Evolutionary conservation across 2,329 filamentous ascomycete species (phyloP).

Genomic region (Lachnellula occidentalis): DNA sequence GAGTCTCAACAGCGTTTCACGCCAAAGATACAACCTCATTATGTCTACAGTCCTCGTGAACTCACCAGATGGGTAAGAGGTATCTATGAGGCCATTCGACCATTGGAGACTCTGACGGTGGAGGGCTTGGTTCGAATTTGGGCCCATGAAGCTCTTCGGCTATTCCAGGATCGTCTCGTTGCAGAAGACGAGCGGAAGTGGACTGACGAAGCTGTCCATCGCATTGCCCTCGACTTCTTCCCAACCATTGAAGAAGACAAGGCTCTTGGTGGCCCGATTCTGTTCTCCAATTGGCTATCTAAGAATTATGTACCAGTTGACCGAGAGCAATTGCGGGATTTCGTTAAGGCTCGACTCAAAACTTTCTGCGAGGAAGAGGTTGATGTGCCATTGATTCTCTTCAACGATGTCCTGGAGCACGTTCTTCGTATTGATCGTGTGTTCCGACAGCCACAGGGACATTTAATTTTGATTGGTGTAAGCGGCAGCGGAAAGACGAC

Average conservation of each 20-base stretch:
- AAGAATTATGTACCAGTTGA: constrained; percentile 98
- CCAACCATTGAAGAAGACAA: constrained; percentile 89
- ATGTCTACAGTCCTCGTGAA: constrained; percentile 98
- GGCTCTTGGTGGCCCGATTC: constrained; percentile 84
- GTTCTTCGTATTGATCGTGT: constrained; percentile 97
- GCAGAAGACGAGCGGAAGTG: constrained; percentile 89
- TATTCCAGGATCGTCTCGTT: constrained; percentile 97
- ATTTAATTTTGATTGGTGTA: constrained; percentile 96
- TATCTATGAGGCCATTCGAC: constrained; percentile 93
- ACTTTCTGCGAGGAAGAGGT: constrained; percentile 99
- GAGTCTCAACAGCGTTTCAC: constrained; percentile 95
- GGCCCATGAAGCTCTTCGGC: constrained; percentile 91
- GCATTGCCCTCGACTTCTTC: constrained; percentile 87
- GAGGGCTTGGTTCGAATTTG: constrained; percentile 95
- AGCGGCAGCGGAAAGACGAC: constrained; percentile 99
- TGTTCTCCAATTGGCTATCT: constrained; percentile 99
- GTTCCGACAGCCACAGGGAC: constrained; percentile 95
- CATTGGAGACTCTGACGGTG: constrained; percentile 78
- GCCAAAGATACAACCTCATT: constrained; percentile 94
- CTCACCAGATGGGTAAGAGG: constrained; percentile 96
- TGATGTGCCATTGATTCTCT: constrained; percentile 96
- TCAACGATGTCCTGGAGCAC: constrained; percentile 98
- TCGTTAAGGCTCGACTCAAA: constrained; percentile 92
- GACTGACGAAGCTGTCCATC: constrained; percentile 83
- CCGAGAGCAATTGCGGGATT: constrained; percentile 89